Evolutionary conservation across 2,329 filamentous ascomycete species (phyloP).

Genomic region (Fusarium pilosicola): DNA sequence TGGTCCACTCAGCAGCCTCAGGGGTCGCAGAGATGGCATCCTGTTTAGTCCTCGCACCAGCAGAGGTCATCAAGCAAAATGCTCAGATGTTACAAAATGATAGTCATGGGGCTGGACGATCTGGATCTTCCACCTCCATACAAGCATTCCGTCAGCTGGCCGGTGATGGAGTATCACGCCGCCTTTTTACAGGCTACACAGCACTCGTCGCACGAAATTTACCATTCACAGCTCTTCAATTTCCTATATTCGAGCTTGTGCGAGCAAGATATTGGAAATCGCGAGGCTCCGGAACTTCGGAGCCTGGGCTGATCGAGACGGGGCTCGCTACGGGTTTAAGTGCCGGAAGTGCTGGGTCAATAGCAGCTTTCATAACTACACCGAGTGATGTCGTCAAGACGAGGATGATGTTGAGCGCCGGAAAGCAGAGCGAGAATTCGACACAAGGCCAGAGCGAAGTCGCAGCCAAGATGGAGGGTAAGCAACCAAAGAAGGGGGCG

Average conservation of each 20-base stretch:
- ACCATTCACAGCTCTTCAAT: conserved; percentile 88
- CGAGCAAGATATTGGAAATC: conserved; percentile 62
- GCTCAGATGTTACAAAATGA: conserved; percentile 77
- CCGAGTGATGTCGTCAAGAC: conserved; percentile 93
- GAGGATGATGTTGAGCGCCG: conserved; percentile 81
- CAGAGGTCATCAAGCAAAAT: conserved; percentile 93
- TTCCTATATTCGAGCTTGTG: conserved; percentile 83
- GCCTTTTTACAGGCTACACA: conserved; percentile 77
- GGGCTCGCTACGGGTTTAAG: conserved; percentile 77
- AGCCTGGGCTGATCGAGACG: conserved; percentile 66
- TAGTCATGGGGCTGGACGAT: conserved; percentile 16
- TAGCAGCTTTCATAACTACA: conserved; percentile 85
- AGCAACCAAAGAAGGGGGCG: conserved; percentile 55
- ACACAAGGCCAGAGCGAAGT: conserved; percentile 12
- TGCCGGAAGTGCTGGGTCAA: conserved; percentile 77
- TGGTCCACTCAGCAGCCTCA: conserved; percentile 79
- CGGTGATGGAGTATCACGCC: conserved; percentile 65
- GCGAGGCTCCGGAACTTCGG: conserved; percentile 40
- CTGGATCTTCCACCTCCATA: conserved; percentile 55
- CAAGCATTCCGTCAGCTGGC: conserved; percentile 60
- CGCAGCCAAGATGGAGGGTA: conserved; percentile 37
- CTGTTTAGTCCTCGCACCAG: conserved; percentile 86
- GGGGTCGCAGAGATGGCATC: conserved; percentile 83
- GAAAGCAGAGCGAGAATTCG: conserved; percentile 30
- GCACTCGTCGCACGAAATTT: conserved; percentile 84